phyloP scores from a whole-genome alignment of 495 filamentous ascomycete genomes.

The Astrothelium subdiscretum region DNA sequence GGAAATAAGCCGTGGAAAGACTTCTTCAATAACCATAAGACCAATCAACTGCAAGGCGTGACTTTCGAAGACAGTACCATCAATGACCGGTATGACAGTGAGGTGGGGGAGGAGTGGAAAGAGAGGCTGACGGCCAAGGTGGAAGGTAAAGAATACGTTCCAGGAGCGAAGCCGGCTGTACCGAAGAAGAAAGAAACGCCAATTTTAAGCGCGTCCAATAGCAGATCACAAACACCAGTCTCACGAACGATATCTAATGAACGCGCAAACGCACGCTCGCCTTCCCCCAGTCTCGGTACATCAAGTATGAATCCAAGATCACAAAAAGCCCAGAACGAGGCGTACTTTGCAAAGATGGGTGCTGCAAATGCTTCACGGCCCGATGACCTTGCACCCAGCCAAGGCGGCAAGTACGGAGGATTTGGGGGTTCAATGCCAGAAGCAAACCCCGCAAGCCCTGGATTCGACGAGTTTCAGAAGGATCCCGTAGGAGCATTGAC shows the following conservation, averaged over 20 bases:
- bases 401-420: slow-evolving; percentile 84
- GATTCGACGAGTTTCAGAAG: slow-evolving; percentile 73
- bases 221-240: slow-evolving; percentile 25
- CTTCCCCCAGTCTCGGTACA: background rate
- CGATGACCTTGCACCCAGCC: slow-evolving; percentile 63
- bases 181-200: slow-evolving; percentile 23
- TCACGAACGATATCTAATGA: slow-evolving; percentile 18
- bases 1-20: slow-evolving; percentile 76
- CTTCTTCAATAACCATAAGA: slow-evolving; percentile 65
- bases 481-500: slow-evolving; percentile 81
- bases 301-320: slow-evolving; percentile 18
- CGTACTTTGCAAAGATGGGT: slow-evolving; percentile 79
- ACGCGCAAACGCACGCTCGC: slow-evolving; percentile 3
- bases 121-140: slow-evolving; percentile 77
- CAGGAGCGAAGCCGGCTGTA: slow-evolving; percentile 29
- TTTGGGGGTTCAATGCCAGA: slow-evolving; percentile 62
- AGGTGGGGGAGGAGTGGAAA: slow-evolving; percentile 90
- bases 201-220: slow-evolving; percentile 13
- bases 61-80: slow-evolving; percentile 64
- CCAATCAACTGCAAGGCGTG: slow-evolving; percentile 44
- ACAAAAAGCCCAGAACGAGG: slow-evolving; percentile 62
- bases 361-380: slow-evolving; percentile 65
- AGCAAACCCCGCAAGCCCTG: slow-evolving; percentile 37
- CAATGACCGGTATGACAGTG: slow-evolving; percentile 73
- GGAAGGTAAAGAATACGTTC: slow-evolving; percentile 72